Conservation (phyloP, 768 basidiomycete species). For the Chalciporus pseudorubinellus region DNA sequence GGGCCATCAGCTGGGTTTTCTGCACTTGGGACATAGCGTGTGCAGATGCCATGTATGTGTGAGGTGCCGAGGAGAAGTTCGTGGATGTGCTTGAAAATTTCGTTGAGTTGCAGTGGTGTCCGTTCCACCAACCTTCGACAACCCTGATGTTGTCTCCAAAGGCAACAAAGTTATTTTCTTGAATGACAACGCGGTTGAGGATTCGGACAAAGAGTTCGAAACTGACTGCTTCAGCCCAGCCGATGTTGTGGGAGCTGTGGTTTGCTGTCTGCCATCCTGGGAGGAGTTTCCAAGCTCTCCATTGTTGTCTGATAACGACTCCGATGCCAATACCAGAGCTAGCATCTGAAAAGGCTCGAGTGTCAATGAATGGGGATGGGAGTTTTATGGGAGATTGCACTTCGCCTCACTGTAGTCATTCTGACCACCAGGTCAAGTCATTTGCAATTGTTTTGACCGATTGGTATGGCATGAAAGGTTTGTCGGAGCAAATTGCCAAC, state of each 20-base stretch:
- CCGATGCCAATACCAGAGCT: slow-evolving; percentile 15
- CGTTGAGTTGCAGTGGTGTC: not conserved
- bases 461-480: slow-evolving; percentile 31
- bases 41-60: not conserved
- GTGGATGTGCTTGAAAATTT: not conserved
- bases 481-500: slow-evolving; percentile 22
- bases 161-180: too few relatives aligned
- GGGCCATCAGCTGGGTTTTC: not conserved
- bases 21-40: not conserved
- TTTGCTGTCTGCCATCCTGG: slow-evolving; percentile 6
- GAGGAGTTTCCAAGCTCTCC: slow-evolving; percentile 25
- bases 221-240: not conserved
- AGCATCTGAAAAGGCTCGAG: slow-evolving; percentile 12
- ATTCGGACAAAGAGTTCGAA: not conserved
- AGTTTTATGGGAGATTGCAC: not conserved
- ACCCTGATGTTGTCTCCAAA: not conserved
- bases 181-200: not conserved
- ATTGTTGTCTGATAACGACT: slow-evolving; percentile 17
- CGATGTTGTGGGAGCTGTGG: not conserved
- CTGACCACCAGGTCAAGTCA: slow-evolving; percentile 38
- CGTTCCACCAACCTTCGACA: not conserved
- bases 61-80: not conserved
- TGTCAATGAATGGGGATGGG: not conserved
- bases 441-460: not conserved
- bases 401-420: not conserved